phyloP scores from a whole-genome alignment of 192 early-diverging fungal species.

The Kappamyces sp. region DNA sequence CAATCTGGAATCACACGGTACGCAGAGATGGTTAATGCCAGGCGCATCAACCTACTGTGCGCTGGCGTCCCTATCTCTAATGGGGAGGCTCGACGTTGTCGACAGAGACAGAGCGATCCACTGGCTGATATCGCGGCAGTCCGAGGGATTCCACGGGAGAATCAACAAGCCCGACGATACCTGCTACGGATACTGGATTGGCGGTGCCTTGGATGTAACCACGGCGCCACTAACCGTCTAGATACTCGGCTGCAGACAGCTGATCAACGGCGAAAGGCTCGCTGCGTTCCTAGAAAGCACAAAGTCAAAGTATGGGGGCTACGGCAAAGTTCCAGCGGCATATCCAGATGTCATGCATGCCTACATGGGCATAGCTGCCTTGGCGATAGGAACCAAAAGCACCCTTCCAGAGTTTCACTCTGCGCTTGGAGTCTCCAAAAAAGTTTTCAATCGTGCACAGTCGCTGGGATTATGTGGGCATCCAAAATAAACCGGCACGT shows the following conservation, averaged over 20 bases:
- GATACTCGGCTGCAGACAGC: slow-evolving; percentile 54
- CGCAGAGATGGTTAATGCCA: slow-evolving; percentile 12
- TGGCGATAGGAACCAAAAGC: slow-evolving; percentile 37
- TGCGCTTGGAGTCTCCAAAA: slow-evolving; percentile 5
- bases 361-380: slow-evolving; percentile 72
- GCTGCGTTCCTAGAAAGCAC: slow-evolving; percentile 57
- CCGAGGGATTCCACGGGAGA: slow-evolving; percentile 84
- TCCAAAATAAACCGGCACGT: too few species aligned
- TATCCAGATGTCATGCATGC: slow-evolving; percentile 74
- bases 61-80: slow-evolving; percentile 69
- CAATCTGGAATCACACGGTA: slow-evolving; percentile 77
- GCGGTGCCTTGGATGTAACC: slow-evolving; percentile 63
- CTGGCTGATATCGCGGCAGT: slow-evolving; percentile 80
- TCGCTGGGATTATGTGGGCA: too few species aligned
- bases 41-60: slow-evolving; percentile 88
- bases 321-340: slow-evolving; percentile 50
- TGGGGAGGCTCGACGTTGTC: slow-evolving; percentile 46
- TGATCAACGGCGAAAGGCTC: slow-evolving; percentile 51
- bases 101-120: slow-evolving; percentile 40
- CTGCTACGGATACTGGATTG: slow-evolving; percentile 99
- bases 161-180: slow-evolving; percentile 81
- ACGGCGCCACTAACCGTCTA: slow-evolving; percentile 11
- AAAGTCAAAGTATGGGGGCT: slow-evolving; percentile 54
- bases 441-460: too few species aligned
- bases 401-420: slow-evolving; percentile 1